These are phyloP conservation scores for Fennellomyces sp. DNA, from an alignment of 371 early-diverging fungal genomes.

Conservation along the genomic window DNA sequence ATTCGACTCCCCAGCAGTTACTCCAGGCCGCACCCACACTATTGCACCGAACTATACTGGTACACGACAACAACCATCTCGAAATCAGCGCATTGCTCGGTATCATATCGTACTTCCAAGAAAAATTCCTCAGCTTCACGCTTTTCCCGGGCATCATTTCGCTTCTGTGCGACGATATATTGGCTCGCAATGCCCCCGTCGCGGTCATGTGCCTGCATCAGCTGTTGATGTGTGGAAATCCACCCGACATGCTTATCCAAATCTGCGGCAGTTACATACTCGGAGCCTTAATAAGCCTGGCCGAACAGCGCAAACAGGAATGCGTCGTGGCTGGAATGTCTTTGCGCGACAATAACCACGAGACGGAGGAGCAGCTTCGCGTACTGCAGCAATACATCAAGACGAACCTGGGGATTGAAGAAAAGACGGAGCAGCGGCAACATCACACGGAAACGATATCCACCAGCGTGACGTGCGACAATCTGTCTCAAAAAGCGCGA, in stretches of 20 bases:
- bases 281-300: slow-evolving; percentile 12
- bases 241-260: slow-evolving; percentile 18
- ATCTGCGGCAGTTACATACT: slow-evolving; percentile 21
- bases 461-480: slow-evolving; percentile 29
- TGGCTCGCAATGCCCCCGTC: slow-evolving; percentile 15
- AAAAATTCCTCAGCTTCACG: slow-evolving; percentile 33
- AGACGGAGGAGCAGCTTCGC: not conserved
- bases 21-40: slow-evolving; percentile 36
- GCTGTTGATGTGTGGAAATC: slow-evolving; percentile 12
- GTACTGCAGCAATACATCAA: slow-evolving; percentile 10
- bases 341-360: not conserved
- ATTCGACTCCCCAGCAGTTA: slow-evolving; percentile 30
- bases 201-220: slow-evolving; percentile 26
- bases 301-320: slow-evolving; percentile 17
- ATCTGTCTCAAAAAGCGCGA: slow-evolving; percentile 38
- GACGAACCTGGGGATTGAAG: slow-evolving; percentile 20
- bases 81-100: slow-evolving; percentile 21
- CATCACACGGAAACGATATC: slow-evolving; percentile 34
- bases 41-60: slow-evolving; percentile 27
- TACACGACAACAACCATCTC: slow-evolving; percentile 25
- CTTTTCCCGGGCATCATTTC: slow-evolving; percentile 23
- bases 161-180: slow-evolving; percentile 33
- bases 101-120: slow-evolving; percentile 37
- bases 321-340: not conserved
- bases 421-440: slow-evolving; percentile 12